Evolutionary conservation across 495 filamentous ascomycete genomes (phyloP).

Genomic region (Copromyces sp.): DNA sequence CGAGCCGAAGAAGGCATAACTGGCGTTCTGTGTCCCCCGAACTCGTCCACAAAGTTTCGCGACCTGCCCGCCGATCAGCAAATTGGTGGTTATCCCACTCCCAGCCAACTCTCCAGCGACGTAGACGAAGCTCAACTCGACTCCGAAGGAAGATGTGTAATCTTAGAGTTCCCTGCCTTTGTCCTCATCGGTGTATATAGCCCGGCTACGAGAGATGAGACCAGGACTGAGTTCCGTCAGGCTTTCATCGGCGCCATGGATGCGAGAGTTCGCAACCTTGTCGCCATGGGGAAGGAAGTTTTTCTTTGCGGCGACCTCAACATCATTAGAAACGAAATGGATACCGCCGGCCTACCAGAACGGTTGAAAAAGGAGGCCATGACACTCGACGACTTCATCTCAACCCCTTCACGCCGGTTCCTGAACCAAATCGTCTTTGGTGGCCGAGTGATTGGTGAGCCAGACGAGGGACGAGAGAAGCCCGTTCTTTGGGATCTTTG

Average conservation of each 20-base stretch:
- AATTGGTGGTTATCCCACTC: constrained; percentile 84
- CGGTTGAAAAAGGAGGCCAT: constrained; percentile 54
- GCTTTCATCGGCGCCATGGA: constrained; percentile 74
- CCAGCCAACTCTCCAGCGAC: constrained; percentile 49
- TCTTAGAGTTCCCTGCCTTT: constrained; percentile 94
- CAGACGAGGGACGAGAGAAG: constrained; percentile 61
- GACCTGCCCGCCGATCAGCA: constrained; percentile 67
- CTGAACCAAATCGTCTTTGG: constrained; percentile 76
- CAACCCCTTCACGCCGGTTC: constrained; percentile 62
- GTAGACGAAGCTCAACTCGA: constrained; percentile 67
- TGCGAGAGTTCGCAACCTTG: constrained; percentile 70
- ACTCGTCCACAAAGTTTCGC: constrained; percentile 61
- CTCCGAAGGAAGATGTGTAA: constrained; percentile 81
- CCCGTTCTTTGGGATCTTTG: constrained; percentile 81
- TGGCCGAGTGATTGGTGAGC: constrained; percentile 57
- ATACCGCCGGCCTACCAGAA: constrained; percentile 61
- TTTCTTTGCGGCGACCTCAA: constrained; percentile 86
- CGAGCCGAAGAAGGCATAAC: constrained; percentile 89
- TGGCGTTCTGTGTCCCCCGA: constrained; percentile 68
- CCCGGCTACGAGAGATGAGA: constrained; percentile 78
- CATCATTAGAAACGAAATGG: constrained; percentile 64
- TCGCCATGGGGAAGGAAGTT: constrained; percentile 69
- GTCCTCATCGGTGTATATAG: constrained; percentile 85
- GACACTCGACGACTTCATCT: constrained; percentile 43
- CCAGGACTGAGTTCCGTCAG: constrained; percentile 72